Evolutionary conservation across 805 yeast genomes (phyloP).

Genomic region (Komagataella pastoris): DNA sequence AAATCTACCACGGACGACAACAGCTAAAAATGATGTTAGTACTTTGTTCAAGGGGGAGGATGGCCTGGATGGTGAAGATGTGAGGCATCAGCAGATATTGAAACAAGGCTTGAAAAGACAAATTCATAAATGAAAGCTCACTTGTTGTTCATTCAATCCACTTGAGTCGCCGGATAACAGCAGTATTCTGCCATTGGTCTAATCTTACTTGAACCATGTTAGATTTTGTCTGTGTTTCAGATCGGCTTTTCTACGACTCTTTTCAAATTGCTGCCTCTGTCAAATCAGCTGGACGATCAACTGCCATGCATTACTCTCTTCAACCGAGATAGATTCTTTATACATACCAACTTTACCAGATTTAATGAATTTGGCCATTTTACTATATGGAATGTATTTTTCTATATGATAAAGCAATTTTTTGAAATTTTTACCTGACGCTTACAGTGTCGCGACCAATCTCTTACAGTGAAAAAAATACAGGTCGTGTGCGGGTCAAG

Average conservation of each 20-base stretch:
- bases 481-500: background rate
- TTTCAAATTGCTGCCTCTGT: background rate
- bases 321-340: background rate
- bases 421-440: slow-evolving; percentile 1
- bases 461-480: background rate
- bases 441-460: background rate
- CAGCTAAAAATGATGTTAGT: slow-evolving; percentile 48
- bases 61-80: background rate
- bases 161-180: background rate
- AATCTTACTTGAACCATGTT: background rate
- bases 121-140: background rate
- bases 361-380: slow-evolving; percentile 98
- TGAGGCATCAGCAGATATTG: background rate
- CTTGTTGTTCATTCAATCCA: background rate
- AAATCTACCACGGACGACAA: slow-evolving; percentile 99
- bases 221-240: background rate
- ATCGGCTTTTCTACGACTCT: background rate
- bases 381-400: slow-evolving; percentile 12
- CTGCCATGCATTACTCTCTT: background rate
- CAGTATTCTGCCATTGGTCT: background rate
- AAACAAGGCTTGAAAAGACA: background rate
- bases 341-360: slow-evolving; percentile 98
- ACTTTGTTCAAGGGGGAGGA: slow-evolving; percentile 2
- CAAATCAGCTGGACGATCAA: background rate
- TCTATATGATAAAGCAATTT: slow-evolving; percentile 3